Evolutionary conservation across 768 basidiomycete species (phyloP), one percentile per base, ranked within the genome.

Genomic region (Lactifluus volemus): DNA sequence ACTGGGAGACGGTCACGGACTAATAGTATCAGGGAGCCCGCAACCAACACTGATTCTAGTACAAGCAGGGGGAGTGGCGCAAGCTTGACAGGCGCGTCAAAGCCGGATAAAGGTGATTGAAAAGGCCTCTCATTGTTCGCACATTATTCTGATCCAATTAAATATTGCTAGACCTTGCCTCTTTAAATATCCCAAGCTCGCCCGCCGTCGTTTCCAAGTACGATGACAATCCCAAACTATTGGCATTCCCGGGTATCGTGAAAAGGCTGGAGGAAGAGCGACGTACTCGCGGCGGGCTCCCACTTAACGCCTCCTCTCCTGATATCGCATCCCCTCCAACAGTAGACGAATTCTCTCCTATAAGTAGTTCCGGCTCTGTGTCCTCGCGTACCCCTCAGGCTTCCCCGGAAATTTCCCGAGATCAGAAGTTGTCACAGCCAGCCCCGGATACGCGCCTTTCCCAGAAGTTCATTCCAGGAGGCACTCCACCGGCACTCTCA

Each of bases 161-260:
- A 45, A 51, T 25, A 17, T 54, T 48, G 9, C n/a, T 32, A 65
- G 60, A 66, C 17, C 56, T 29, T 12, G n/a, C 63, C 30, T 45
- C 63, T 60, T 21, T 59, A 41, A 49, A 52, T 80, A 12, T 79
- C 84, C 21, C 80, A 77, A 68, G 76, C 78, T 53, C 72, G 12
- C 80, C 83, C 59, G 77, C 80, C 49, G 82, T 80, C 41, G 79
- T 81, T 11, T 92, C 90, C 8, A 89, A 80, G 73, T 95, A 88
- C 73, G 83, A 84, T 64, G 56, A 52, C 8, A 82, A 39, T 89
- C 88, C 73, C 92, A 25, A 25, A 25, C 2, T 25, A 25, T 25
- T 25, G 25, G 25, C 94, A 1, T 94, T 96, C 79, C 92, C 91
- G 29, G 92, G 90, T 44, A 86, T 93, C 41, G 86, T 93, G 72